A percentile compares a stretch with the other conserved stretches of the same genome.
Conservation (phyloP, 257 asterid species). For the Orobanche coerulescens region DNA sequence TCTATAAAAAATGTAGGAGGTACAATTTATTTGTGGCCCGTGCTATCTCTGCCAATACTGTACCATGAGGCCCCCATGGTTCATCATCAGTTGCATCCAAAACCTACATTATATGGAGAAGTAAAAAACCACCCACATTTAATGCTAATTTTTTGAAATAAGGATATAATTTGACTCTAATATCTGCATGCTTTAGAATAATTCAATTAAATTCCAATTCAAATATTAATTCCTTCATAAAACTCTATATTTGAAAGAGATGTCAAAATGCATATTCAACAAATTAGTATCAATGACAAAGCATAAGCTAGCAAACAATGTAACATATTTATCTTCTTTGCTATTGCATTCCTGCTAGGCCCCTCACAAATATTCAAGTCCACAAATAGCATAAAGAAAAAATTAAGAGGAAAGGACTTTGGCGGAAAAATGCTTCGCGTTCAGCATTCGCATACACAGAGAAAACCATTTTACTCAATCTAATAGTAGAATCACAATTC, state of each 20-base stretch:
- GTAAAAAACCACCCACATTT: constrained; percentile 3
- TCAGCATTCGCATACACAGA: neutral
- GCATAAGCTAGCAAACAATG: neutral
- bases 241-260: neutral
- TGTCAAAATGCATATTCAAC: constrained; percentile 5
- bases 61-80: constrained; percentile 99
- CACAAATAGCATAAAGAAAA: too few relatives aligned
- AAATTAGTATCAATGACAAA: neutral
- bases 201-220: neutral
- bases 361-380: too few relatives aligned
- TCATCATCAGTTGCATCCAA: constrained; percentile 95
- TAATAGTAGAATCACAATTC: neutral
- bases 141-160: neutral
- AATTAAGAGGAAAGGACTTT: neutral
- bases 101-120: constrained; percentile 41
- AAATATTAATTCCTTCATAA: neutral
- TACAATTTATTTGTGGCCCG: constrained; percentile 90
- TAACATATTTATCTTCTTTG: neutral
- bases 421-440: neutral
- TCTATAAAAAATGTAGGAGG: constrained; percentile 11
- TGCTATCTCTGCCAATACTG: constrained; percentile 88
- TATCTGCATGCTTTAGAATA: neutral
- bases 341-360: neutral
- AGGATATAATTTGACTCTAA: neutral
- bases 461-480: neutral